A percentile compares a stretch with the other conserved stretches of the same genome.
These are phyloP conservation scores for Candida oleophila DNA, from an alignment of 805 yeast species.

Conservation along the genomic window DNA sequence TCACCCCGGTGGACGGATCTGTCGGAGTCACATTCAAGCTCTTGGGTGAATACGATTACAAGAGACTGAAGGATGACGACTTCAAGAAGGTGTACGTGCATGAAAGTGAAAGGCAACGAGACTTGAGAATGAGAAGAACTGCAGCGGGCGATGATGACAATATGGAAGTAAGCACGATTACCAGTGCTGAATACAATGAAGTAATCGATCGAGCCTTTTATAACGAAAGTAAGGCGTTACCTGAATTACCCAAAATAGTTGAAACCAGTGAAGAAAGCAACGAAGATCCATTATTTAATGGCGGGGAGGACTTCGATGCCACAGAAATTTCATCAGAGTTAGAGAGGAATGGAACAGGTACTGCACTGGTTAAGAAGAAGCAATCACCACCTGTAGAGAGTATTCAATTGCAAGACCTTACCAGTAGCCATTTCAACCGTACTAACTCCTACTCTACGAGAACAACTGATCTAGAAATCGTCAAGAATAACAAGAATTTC, in stretches of 20 bases:
- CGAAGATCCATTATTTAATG: not conserved
- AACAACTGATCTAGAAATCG: not conserved
- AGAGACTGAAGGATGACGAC: conserved; percentile 38
- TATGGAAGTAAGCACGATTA: not conserved
- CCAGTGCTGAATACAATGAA: not conserved
- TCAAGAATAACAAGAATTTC: conserved; percentile 24
- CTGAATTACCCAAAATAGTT: not conserved
- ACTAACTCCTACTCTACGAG: not conserved
- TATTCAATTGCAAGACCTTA: not conserved
- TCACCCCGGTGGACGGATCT: conserved; percentile 86
- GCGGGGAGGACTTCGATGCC: not conserved
- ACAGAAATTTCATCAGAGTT: not conserved
- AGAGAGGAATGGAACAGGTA: no score
- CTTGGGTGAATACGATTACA: conserved; percentile 69
- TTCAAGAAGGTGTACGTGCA: conserved; percentile 46
- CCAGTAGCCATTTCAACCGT: conserved; percentile 1
- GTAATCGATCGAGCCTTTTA: not conserved
- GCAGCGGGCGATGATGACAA: not conserved
- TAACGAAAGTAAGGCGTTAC: conserved; percentile 1
- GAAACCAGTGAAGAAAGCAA: not conserved
- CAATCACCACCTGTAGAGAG: not conserved
- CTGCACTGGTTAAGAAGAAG: not conserved
- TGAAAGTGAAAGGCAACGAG: conserved; percentile 14
- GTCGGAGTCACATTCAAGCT: conserved; percentile 63
- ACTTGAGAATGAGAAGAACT: not conserved